phyloP scores from a whole-genome alignment of 768 basidiomycete genomes.

The Trametes villosa region DNA sequence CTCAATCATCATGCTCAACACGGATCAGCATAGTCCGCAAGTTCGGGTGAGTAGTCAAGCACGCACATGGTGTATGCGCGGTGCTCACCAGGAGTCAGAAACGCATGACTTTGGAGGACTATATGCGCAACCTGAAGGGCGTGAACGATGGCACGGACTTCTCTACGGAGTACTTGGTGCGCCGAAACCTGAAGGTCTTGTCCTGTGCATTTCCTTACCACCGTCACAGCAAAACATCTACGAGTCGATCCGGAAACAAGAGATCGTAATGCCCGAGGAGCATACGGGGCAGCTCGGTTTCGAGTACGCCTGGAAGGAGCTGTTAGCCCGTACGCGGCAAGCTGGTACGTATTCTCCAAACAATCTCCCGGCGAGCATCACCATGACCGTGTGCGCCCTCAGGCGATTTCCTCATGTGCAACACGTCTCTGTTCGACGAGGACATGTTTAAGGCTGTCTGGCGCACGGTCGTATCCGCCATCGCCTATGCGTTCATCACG shows the following conservation, averaged over 20 bases:
- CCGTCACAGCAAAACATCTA: constrained; percentile 77
- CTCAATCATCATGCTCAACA: constrained; percentile 98
- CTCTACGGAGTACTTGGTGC: constrained; percentile 80
- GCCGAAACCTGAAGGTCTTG: constrained; percentile 23
- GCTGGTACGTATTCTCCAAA: constrained; percentile 69
- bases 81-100: constrained; percentile 54
- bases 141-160: constrained; percentile 89
- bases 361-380: not conserved
- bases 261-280: constrained; percentile 98
- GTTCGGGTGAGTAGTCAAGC: constrained; percentile 72
- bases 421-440: constrained; percentile 79
- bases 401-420: constrained; percentile 74
- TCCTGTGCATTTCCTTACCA: not conserved
- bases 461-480: constrained; percentile 91
- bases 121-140: constrained; percentile 87
- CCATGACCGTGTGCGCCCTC: not conserved
- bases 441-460: constrained; percentile 95
- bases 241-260: constrained; percentile 90
- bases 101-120: constrained; percentile 96
- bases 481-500: constrained; percentile 93
- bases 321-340: constrained; percentile 78
- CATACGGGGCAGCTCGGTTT: constrained; percentile 96
- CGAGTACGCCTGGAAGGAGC: constrained; percentile 98
- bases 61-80: not conserved
- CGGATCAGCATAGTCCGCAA: constrained; percentile 95